These are phyloP conservation scores for Tephrocybe sp. DNA, from an alignment of 768 basidiomycete species.

Conservation along the genomic window DNA sequence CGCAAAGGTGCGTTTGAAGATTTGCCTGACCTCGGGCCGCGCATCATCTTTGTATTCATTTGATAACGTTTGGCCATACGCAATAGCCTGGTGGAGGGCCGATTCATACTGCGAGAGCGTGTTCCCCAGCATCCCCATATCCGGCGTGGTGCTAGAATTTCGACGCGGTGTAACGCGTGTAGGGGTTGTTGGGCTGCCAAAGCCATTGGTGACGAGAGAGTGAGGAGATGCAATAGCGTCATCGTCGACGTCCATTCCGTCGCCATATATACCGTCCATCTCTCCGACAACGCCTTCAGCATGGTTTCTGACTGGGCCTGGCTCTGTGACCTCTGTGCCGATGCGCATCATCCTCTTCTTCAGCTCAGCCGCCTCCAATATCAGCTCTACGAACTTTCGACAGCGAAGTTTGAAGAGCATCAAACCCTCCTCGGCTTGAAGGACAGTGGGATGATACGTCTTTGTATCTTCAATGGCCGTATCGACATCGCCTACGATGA, in stretches of 20 bases:
- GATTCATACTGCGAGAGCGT: constrained; percentile 45
- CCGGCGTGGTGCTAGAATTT: constrained; percentile 5
- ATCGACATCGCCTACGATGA: constrained; percentile 72
- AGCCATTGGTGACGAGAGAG: constrained; percentile 24
- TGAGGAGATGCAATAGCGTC: constrained; percentile 26
- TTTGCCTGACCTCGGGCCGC: constrained; percentile 61
- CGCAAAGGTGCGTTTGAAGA: constrained; percentile 75
- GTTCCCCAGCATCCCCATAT: constrained; percentile 19
- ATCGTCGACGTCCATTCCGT: constrained; percentile 59
- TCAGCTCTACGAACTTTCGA: constrained; percentile 83
- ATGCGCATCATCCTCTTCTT: constrained; percentile 54
- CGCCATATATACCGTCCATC: constrained; percentile 36
- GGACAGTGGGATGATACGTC: constrained; percentile 59
- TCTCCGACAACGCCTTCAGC: constrained; percentile 38
- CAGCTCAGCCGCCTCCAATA: constrained; percentile 68
- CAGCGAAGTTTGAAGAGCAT: constrained; percentile 83
- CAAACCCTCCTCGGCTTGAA: constrained; percentile 66
- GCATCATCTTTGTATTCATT: constrained; percentile 65
- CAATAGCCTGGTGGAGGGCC: constrained; percentile 64
- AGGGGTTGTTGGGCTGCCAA: constrained; percentile 23
- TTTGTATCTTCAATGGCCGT: constrained; percentile 57
- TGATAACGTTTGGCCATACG: constrained; percentile 73
- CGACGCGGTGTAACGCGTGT: constrained; percentile 6
- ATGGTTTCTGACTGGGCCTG: constrained; percentile 5
- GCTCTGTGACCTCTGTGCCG: not conserved